Percentiles rank a stretch among this genome's conserved stretches.
These are phyloP conservation scores for Toxicodendron radicans DNA, from an alignment of 345 rosid genomes.

Conservation along the genomic window DNA sequence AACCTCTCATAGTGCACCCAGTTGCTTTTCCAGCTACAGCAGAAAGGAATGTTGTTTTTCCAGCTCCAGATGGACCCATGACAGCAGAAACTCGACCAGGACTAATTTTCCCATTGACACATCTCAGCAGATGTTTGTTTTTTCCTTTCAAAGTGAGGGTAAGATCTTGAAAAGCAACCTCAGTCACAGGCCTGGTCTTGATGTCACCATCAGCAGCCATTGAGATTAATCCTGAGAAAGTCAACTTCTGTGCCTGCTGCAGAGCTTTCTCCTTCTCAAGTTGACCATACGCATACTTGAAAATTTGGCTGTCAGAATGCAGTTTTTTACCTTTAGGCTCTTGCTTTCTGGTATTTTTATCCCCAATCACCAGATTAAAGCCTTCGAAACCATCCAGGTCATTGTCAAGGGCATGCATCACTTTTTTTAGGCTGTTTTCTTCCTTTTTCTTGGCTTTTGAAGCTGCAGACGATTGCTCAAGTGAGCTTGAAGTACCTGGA, in stretches of 20 bases:
- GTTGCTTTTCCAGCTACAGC: slow-evolving; percentile 81
- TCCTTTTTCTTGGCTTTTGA: slow-evolving; percentile 51
- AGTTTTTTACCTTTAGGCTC: slow-evolving; percentile 69
- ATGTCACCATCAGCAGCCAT: slow-evolving; percentile 66
- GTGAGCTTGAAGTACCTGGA: slow-evolving; percentile 17
- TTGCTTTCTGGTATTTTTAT: slow-evolving; percentile 59
- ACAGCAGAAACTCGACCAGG: slow-evolving; percentile 98
- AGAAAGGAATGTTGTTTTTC: slow-evolving; percentile 87
- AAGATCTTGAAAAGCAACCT: slow-evolving; percentile 76
- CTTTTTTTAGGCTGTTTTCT: slow-evolving; percentile 54
- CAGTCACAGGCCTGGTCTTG: slow-evolving; percentile 72
- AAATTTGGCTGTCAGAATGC: slow-evolving; percentile 77
- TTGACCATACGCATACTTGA: slow-evolving; percentile 92
- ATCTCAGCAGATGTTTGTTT: slow-evolving; percentile 68
- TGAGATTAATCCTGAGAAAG: slow-evolving; percentile 86
- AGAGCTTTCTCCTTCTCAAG: slow-evolving; percentile 88
- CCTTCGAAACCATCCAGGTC: slow-evolving; percentile 57
- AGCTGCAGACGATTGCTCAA: slow-evolving; percentile 37
- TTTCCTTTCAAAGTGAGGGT: slow-evolving; percentile 79
- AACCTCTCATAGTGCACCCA: slow-evolving; percentile 66
- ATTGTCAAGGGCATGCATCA: slow-evolving; percentile 60
- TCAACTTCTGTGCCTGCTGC: slow-evolving; percentile 62
- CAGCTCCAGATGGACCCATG: slow-evolving; percentile 98
- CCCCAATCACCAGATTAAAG: slow-evolving; percentile 54
- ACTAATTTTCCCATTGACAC: slow-evolving; percentile 77